Evolutionary conservation across 805 yeast genomes (phyloP).

Genomic region (Torulaspora microellipsoides): DNA sequence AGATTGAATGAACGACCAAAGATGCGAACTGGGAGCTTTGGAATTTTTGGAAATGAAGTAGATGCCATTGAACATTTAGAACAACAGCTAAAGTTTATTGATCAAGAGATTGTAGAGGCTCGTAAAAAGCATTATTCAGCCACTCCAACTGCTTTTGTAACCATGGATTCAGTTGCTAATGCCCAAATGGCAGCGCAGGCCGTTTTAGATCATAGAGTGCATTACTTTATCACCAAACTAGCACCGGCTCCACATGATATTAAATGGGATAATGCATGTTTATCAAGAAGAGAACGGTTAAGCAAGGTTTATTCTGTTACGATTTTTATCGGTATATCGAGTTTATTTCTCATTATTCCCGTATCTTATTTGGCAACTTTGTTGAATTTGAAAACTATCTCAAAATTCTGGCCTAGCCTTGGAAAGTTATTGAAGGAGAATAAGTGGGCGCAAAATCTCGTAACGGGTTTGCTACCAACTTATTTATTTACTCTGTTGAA

Average conservation of each 20-base stretch:
- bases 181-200: constrained; percentile 98
- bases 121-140: constrained; percentile 69
- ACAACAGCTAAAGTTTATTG: constrained; percentile 61
- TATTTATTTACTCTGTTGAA: constrained; percentile 84
- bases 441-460: constrained; percentile 69
- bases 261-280: constrained; percentile 84
- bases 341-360: constrained; percentile 73
- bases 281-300: constrained; percentile 69
- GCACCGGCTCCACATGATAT: constrained; percentile 98
- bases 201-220: constrained; percentile 82
- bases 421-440: constrained; percentile 62
- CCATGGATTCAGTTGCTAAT: constrained; percentile 91
- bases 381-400: constrained; percentile 71
- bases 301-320: constrained; percentile 44
- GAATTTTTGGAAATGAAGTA: constrained; percentile 60
- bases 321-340: constrained; percentile 42
- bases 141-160: constrained; percentile 87
- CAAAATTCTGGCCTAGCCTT: constrained; percentile 75
- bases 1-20: constrained; percentile 51
- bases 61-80: constrained; percentile 82
- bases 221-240: constrained; percentile 69
- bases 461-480: constrained; percentile 88
- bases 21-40: constrained; percentile 54
- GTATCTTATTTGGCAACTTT: constrained; percentile 81
- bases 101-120: constrained; percentile 61